phyloP scores from a whole-genome alignment of 352 stramenopile genomes.

The Phytophthora hibernalis region DNA sequence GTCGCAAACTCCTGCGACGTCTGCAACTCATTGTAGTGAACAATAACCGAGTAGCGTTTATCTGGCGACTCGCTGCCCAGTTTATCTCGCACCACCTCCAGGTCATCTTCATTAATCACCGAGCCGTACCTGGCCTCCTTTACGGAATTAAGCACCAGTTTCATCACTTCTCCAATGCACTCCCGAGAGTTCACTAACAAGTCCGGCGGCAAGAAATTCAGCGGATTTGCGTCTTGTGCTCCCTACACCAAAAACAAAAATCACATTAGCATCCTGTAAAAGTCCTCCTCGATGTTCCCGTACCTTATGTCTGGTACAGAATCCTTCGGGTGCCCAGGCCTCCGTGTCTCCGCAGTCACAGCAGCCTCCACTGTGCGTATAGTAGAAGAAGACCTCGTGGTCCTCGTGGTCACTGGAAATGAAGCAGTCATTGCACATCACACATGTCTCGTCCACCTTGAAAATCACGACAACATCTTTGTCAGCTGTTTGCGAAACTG shows the following conservation, averaged over 20 bases:
- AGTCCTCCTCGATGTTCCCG: neutral
- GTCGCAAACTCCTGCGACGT: constrained; percentile 86
- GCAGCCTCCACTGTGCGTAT: constrained; percentile 95
- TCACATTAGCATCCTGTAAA: neutral
- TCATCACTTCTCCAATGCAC: constrained; percentile 77
- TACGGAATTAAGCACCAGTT: constrained; percentile 67
- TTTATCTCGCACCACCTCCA: constrained; percentile 59
- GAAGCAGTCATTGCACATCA: constrained; percentile 99
- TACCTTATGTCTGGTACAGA: constrained; percentile 94
- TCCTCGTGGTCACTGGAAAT: constrained; percentile 94
- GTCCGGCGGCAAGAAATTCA: constrained; percentile 61
- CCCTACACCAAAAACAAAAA: constrained; percentile 44
- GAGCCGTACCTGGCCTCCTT: constrained; percentile 69
- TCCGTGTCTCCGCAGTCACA: constrained; percentile 98
- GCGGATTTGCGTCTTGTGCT: constrained; percentile 75
- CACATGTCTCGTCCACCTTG: constrained; percentile 94
- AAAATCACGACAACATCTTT: constrained; percentile 26
- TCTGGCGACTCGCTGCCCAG: constrained; percentile 59
- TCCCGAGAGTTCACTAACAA: constrained; percentile 63
- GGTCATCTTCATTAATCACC: constrained; percentile 56
- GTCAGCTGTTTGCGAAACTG: constrained; percentile 10
- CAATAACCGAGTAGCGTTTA: constrained; percentile 87
- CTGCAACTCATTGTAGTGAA: constrained; percentile 95
- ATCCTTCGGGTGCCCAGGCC: constrained; percentile 95
- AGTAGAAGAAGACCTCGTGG: constrained; percentile 95